phyloP scores from a whole-genome alignment of 768 basidiomycete species.

The Mycena sanguinolenta region DNA sequence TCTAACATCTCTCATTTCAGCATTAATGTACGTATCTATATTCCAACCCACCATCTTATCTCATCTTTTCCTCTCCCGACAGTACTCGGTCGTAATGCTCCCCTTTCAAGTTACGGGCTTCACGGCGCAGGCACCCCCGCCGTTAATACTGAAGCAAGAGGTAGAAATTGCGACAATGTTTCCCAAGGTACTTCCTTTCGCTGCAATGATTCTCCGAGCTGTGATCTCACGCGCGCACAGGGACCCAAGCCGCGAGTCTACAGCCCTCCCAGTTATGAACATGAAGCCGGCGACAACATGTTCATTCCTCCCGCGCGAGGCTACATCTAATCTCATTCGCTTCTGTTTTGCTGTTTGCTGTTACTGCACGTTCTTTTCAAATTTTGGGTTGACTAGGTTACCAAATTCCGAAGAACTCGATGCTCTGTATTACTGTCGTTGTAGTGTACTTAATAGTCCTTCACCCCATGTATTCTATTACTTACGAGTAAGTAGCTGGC shows the following conservation, averaged over 20 bases:
- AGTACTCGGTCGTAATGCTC: constrained; percentile 34
- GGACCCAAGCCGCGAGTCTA: constrained; percentile 34
- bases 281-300: constrained; percentile 32
- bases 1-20: constrained; percentile 31
- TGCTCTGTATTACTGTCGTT: constrained; percentile 19
- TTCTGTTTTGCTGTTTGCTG: neutral
- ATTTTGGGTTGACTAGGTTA: neutral
- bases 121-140: neutral
- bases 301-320: constrained; percentile 25
- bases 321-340: constrained; percentile 19
- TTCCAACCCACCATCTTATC: neutral
- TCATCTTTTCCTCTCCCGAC: neutral
- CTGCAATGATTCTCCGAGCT: neutral
- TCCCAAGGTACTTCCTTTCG: constrained; percentile 16
- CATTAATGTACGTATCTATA: constrained; percentile 13
- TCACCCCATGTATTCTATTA: constrained; percentile 17
- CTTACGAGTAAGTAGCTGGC: constrained; percentile 14
- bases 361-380: constrained; percentile 1
- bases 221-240: neutral
- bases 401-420: neutral
- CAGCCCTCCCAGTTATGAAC: constrained; percentile 32
- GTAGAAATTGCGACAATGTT: constrained; percentile 37
- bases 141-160: constrained; percentile 23
- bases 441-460: constrained; percentile 22
- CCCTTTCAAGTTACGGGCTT: constrained; percentile 37